These are phyloP conservation scores for Fusarium sp. DNA, from an alignment of 2,329 filamentous ascomycete species.

Conservation along the genomic window DNA sequence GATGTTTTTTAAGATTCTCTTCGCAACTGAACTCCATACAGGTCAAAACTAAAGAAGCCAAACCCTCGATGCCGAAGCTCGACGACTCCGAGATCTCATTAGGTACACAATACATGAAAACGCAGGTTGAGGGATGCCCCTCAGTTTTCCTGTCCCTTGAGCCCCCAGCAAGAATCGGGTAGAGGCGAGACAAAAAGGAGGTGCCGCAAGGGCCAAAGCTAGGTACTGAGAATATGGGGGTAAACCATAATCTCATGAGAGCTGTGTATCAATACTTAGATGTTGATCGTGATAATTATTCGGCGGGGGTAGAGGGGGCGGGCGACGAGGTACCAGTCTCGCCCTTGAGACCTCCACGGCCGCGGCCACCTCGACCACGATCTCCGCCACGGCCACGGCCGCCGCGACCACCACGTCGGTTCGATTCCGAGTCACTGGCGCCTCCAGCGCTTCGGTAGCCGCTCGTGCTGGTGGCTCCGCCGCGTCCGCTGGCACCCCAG, in stretches of 20 bases:
- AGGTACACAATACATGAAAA: conserved; percentile 52
- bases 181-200: conserved; percentile 36
- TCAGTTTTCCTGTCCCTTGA: conserved; percentile 40
- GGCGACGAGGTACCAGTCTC: conserved; percentile 67
- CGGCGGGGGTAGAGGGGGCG: conserved; percentile 64
- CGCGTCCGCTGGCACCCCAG: conserved; percentile 75
- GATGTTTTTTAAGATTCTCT: conserved; percentile 46
- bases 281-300: conserved; percentile 44
- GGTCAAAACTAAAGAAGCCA: conserved; percentile 48
- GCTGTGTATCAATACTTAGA: conserved; percentile 26
- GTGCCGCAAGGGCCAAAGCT: conserved; percentile 35
- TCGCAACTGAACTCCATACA: conserved; percentile 50
- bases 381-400: conserved; percentile 69
- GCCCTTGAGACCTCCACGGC: conserved; percentile 69
- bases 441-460: conserved; percentile 88
- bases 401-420: conserved; percentile 67
- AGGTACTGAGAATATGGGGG: conserved; percentile 22
- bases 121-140: conserved; percentile 37
- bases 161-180: conserved; percentile 37
- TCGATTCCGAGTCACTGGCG: conserved; percentile 76
- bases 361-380: conserved; percentile 67
- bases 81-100: conserved; percentile 51
- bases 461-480: conserved; percentile 69
- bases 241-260: conserved; percentile 26
- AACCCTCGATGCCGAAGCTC: conserved; percentile 45